A percentile compares a stretch with the other conserved stretches of the same genome.
phyloP scores from a whole-genome alignment of 768 basidiomycete species.

The Pleurotus salmoneostramineus region DNA sequence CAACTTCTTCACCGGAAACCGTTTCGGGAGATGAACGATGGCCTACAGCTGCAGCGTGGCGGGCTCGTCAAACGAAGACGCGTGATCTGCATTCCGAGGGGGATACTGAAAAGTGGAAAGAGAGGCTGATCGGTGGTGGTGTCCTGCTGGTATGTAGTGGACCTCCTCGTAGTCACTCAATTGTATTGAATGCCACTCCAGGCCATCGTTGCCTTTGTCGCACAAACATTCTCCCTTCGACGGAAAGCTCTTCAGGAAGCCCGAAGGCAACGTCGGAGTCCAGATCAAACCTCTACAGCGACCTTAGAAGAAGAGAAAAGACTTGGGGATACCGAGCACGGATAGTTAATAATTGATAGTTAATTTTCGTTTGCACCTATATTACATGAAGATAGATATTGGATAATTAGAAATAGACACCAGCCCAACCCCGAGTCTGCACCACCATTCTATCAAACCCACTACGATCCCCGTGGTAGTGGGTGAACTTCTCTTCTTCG shows the following conservation, averaged over 20 bases:
- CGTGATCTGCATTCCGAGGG: slow-evolving; percentile 23
- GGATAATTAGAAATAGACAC: slow-evolving; percentile 38
- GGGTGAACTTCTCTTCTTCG: slow-evolving; percentile 28
- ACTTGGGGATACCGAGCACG: background rate
- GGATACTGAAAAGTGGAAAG: slow-evolving; percentile 43
- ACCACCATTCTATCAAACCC: slow-evolving; percentile 36
- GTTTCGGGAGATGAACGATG: slow-evolving; percentile 12
- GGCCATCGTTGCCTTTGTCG: background rate
- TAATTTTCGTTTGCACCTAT: too few species aligned
- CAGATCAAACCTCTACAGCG: background rate
- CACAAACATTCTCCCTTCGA: background rate
- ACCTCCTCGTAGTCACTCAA: background rate
- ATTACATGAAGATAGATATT: too few species aligned
- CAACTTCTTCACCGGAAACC: slow-evolving; percentile 13
- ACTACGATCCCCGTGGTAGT: slow-evolving; percentile 34
- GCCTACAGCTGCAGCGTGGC: slow-evolving; percentile 10
- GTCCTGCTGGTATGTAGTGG: slow-evolving; percentile 44
- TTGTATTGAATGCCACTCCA: background rate
- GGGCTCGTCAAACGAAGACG: slow-evolving; percentile 11
- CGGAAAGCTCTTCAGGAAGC: background rate
- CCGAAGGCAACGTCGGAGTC: background rate
- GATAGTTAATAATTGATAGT: background rate
- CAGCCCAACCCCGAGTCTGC: slow-evolving; percentile 43
- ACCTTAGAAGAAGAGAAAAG: background rate
- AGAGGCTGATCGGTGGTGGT: slow-evolving; percentile 41